These are phyloP conservation scores for Phytopythium oedochilum DNA, from an alignment of 352 stramenopile species.

Conservation along the genomic window DNA sequence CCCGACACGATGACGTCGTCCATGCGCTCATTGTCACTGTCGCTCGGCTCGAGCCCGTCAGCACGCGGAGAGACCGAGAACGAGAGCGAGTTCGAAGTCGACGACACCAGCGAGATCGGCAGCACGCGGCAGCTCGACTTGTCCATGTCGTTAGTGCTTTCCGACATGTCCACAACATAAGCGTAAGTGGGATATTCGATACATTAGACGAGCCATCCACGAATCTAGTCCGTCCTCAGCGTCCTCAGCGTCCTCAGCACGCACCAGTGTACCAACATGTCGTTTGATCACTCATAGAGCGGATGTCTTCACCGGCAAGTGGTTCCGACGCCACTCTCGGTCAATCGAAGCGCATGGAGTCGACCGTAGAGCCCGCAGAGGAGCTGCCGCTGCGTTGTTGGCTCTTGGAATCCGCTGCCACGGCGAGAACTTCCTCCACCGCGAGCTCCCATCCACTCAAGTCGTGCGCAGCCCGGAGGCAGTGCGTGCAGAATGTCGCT, in stretches of 20 bases:
- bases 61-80: not conserved
- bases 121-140: not conserved
- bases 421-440: not conserved
- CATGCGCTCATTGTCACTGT: not conserved
- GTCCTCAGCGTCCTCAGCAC: no score
- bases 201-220: no score
- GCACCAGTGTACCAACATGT: no score
- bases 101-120: not conserved
- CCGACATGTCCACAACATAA: not conserved
- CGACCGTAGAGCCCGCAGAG: not conserved
- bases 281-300: no score
- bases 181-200: no score
- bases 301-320: no score
- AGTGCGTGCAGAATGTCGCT: not conserved
- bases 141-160: not conserved
- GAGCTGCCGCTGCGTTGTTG: not conserved
- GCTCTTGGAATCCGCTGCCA: not conserved
- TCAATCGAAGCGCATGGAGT: not conserved
- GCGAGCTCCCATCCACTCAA: constrained; percentile 4
- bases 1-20: constrained; percentile 6
- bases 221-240: no score
- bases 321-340: no score
- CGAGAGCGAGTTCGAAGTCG: constrained; percentile 1
- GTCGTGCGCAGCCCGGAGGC: not conserved
- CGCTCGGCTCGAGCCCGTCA: not conserved